These are phyloP conservation scores for Monilinia aucupariae DNA, from an alignment of 2,329 filamentous ascomycete species.

Conservation along the genomic window DNA sequence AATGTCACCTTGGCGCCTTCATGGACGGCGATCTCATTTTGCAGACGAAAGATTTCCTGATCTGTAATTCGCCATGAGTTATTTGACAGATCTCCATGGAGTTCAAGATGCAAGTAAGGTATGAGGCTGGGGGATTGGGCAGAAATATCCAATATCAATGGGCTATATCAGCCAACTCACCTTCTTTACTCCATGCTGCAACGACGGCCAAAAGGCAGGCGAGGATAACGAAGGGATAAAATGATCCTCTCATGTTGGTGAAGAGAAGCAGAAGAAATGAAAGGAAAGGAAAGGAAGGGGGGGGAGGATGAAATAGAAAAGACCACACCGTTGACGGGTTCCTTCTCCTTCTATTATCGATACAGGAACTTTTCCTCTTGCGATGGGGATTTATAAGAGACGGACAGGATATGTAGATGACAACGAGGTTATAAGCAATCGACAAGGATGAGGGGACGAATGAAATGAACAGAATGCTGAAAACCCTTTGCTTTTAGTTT, in stretches of 20 bases:
- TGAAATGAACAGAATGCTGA: not conserved
- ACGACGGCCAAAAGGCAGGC: conserved; percentile 31
- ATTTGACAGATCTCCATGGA: conserved; percentile 9
- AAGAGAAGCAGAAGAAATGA: conserved; percentile 12
- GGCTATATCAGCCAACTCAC: conserved; percentile 23
- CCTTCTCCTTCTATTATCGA: no score
- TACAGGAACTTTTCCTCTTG: not conserved
- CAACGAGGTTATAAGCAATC: conserved; percentile 1
- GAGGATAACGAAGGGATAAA: conserved; percentile 31
- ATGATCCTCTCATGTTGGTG: conserved; percentile 34
- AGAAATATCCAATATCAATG: conserved; percentile 3
- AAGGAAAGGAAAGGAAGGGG: conserved; percentile 20
- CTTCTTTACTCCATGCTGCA: conserved; percentile 38
- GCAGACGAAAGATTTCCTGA: conserved; percentile 94
- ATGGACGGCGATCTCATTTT: conserved; percentile 72
- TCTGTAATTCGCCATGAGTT: conserved; percentile 50
- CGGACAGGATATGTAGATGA: not conserved
- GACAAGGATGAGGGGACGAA: not conserved
- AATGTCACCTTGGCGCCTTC: conserved; percentile 81
- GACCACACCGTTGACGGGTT: not conserved
- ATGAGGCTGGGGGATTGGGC: conserved; percentile 5
- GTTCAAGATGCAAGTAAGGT: not conserved
- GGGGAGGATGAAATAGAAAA: conserved; percentile 18
- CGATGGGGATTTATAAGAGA: not conserved
- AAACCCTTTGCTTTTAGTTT: no score